Conservation (phyloP, 306 rosid genomes). For the Arachis hypogaea region DNA sequence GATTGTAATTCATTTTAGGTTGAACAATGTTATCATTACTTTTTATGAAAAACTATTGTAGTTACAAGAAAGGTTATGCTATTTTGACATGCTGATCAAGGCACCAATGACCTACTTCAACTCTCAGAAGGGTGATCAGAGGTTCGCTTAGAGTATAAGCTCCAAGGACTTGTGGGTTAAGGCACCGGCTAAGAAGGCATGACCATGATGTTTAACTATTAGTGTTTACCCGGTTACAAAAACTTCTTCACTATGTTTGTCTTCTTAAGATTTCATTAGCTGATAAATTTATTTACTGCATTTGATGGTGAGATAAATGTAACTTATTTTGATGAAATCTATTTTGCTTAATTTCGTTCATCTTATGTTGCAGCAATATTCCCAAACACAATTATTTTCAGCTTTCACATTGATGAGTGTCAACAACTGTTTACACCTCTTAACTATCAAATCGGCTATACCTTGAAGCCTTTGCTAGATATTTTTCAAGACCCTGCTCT, state of each 20-base stretch:
- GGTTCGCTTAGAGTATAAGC: background rate
- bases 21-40: background rate
- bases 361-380: slow-evolving; percentile 56
- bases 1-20: slow-evolving; percentile 10
- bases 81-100: slow-evolving; percentile 11
- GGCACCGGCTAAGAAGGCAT: slow-evolving; percentile 8
- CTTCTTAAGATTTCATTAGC: too few species aligned
- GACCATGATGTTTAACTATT: background rate
- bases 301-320: background rate
- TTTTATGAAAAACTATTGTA: background rate
- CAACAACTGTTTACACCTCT: slow-evolving; percentile 45
- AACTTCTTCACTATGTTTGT: too few species aligned
- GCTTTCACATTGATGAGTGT: slow-evolving; percentile 52
- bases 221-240: slow-evolving; percentile 4
- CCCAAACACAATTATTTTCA: slow-evolving; percentile 51
- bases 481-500: slow-evolving; percentile 61
- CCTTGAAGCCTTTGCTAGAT: slow-evolving; percentile 63
- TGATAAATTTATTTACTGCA: too few species aligned
- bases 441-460: slow-evolving; percentile 48
- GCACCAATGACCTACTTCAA: background rate
- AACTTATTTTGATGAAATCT: slow-evolving; percentile 29
- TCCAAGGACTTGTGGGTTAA: background rate
- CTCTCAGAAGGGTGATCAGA: slow-evolving; percentile 10
- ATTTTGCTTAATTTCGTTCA: slow-evolving; percentile 27
- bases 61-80: background rate